Conservation (phyloP, 148 eudicot species). For the Rhododendron mucronatum region DNA sequence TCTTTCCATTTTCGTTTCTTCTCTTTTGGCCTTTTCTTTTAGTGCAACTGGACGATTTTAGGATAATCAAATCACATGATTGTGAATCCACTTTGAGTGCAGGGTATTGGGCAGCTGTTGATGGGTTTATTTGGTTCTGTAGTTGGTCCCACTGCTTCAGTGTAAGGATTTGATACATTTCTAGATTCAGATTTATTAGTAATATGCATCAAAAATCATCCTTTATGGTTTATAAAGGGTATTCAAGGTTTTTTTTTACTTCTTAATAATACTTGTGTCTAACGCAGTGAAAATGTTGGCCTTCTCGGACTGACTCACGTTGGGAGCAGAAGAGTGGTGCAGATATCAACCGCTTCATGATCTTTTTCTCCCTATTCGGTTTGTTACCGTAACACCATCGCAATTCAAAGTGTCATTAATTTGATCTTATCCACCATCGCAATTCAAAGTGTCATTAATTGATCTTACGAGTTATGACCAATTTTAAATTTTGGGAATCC, state of each 20-base stretch:
- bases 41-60: neutral
- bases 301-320: slow-evolving; percentile 88
- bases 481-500: neutral
- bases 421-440: neutral
- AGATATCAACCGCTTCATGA: slow-evolving; percentile 85
- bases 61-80: neutral
- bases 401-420: neutral
- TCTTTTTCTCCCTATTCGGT: slow-evolving; percentile 95
- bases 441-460: neutral
- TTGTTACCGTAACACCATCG: slow-evolving; percentile 1
- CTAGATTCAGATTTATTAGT: neutral
- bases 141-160: slow-evolving; percentile 83
- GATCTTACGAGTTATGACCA: neutral
- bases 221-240: neutral
- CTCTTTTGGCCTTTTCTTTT: neutral
- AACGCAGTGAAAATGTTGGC: slow-evolving; percentile 91
- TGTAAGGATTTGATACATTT: slow-evolving; percentile 48
- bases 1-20: neutral
- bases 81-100: slow-evolving; percentile 12
- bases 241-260: neutral
- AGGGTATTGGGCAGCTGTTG: slow-evolving; percentile 86
- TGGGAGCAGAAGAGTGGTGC: slow-evolving; percentile 97
- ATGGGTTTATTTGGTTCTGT: slow-evolving; percentile 76
- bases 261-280: neutral
- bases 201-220: neutral